phyloP scores from a whole-genome alignment of 108 stramenopile genomes.

The Aurantiochytrium sp. region DNA sequence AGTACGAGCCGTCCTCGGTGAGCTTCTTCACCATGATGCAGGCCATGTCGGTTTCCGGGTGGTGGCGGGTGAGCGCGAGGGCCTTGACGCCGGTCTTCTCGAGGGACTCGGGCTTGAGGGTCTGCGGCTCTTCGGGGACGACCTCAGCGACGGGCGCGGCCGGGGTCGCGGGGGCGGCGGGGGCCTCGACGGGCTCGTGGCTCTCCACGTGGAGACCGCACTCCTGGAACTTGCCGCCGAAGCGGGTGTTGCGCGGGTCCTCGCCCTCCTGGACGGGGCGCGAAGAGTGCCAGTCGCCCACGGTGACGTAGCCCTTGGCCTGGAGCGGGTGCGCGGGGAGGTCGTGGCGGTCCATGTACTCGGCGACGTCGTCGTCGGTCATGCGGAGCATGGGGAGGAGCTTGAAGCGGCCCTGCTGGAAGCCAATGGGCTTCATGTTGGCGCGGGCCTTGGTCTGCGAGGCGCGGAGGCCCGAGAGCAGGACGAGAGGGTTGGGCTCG shows the following conservation, averaged over 20 bases:
- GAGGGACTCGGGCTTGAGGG: not conserved
- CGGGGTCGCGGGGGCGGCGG: not conserved
- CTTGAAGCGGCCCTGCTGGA: constrained; percentile 31
- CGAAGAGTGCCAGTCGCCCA: constrained; percentile 28
- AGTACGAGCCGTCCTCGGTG: constrained; percentile 27
- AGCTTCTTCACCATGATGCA: constrained; percentile 32
- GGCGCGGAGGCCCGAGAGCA: constrained; percentile 15
- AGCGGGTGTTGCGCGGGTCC: constrained; percentile 18
- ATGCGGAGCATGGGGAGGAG: constrained; percentile 23
- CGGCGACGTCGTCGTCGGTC: constrained; percentile 4
- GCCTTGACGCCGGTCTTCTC: constrained; percentile 26
- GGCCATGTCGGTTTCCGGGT: constrained; percentile 3
- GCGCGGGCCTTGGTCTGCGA: not conserved
- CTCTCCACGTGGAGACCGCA: constrained; percentile 10
- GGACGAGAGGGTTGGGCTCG: constrained; percentile 21
- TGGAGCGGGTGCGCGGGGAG: constrained; percentile 6
- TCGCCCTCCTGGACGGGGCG: constrained; percentile 28
- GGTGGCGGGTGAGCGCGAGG: not conserved
- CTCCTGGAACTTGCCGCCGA: constrained; percentile 32
- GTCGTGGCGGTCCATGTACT: not conserved
- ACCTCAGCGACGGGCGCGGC: not conserved
- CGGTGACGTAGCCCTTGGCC: constrained; percentile 24
- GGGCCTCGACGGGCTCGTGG: not conserved
- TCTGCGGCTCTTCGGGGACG: not conserved
- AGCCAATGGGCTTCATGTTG: constrained; percentile 9